Conservation (phyloP, 495 filamentous ascomycete species). For the Aspergillus haitiensis region DNA sequence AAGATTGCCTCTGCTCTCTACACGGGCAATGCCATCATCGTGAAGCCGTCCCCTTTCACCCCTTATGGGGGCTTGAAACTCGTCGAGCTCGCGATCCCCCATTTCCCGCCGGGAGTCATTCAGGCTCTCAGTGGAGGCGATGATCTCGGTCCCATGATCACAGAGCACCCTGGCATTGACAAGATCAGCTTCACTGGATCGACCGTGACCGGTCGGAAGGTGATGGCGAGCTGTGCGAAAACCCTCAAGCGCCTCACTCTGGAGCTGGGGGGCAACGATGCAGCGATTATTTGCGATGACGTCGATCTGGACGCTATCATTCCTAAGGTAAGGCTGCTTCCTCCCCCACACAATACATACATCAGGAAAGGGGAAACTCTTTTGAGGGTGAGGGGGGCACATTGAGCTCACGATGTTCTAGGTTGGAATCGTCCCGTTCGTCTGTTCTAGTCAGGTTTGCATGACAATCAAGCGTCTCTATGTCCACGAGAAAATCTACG, state of each 20-base stretch:
- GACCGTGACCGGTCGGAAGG: conserved; percentile 61
- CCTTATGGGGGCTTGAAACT: conserved; percentile 52
- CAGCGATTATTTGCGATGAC: conserved; percentile 60
- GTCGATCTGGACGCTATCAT: conserved; percentile 60
- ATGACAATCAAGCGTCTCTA: conserved; percentile 63
- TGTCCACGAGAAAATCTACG: conserved; percentile 65
- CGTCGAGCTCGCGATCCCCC: conserved; percentile 57
- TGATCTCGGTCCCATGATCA: conserved; percentile 59
- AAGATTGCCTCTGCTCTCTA: conserved; percentile 58
- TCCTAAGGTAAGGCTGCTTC: conserved; percentile 49
- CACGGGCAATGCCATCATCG: conserved; percentile 59
- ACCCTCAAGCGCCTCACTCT: conserved; percentile 62
- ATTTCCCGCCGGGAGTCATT: conserved; percentile 66
- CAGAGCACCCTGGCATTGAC: conserved; percentile 58
- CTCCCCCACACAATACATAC: background rate
- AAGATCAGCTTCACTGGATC: conserved; percentile 73
- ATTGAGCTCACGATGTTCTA: background rate
- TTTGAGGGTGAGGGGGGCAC: background rate
- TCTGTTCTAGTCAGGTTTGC: conserved; percentile 54
- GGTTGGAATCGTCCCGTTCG: conserved; percentile 49
- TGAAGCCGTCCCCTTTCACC: conserved; percentile 66
- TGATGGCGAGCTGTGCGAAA: conserved; percentile 59
- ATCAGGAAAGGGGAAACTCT: background rate
- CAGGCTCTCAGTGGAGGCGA: conserved; percentile 69
- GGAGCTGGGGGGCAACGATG: conserved; percentile 65